These are phyloP conservation scores for Xylaria sp. DNA, from an alignment of 2,329 filamentous ascomycete genomes.

Conservation along the genomic window DNA sequence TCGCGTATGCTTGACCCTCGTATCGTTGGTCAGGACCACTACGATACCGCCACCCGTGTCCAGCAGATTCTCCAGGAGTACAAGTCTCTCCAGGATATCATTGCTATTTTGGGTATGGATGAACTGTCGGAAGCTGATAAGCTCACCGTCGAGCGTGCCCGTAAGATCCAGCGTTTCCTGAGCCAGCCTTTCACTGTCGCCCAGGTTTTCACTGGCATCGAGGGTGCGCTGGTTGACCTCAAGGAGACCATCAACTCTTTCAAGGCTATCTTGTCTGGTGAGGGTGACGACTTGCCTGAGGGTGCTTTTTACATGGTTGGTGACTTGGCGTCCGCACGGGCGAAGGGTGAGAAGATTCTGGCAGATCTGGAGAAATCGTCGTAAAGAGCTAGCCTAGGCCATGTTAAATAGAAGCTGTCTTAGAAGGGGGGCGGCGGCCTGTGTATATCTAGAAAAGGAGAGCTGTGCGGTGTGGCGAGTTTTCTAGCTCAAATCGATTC, in stretches of 20 bases:
- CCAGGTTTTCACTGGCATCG: slow-evolving; percentile 87
- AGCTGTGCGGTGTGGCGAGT: slow-evolving; percentile 56
- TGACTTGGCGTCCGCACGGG: slow-evolving; percentile 89
- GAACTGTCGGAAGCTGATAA: slow-evolving; percentile 99
- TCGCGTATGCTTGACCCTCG: slow-evolving; percentile 99
- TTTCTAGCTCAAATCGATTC: slow-evolving; percentile 66
- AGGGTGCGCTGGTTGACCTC: slow-evolving; percentile 95
- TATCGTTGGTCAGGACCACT: slow-evolving; percentile 98
- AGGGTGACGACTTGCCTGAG: slow-evolving; percentile 96
- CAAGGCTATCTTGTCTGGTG: slow-evolving; percentile 95
- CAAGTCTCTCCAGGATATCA: slow-evolving; percentile 99
- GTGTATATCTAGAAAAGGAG: slow-evolving; percentile 69
- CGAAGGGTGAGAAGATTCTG: slow-evolving; percentile 99
- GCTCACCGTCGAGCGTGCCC: slow-evolving; percentile 99
- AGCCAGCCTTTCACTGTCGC: slow-evolving; percentile 96
- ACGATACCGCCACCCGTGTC: slow-evolving; percentile 91
- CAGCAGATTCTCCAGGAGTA: slow-evolving; percentile 99
- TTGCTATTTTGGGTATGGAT: slow-evolving; percentile 99
- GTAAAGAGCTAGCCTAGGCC: slow-evolving; percentile 53
- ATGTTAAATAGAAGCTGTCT: slow-evolving; percentile 50
- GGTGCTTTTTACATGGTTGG: slow-evolving; percentile 98
- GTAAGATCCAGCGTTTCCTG: slow-evolving; percentile 99
- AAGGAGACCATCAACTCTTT: slow-evolving; percentile 98
- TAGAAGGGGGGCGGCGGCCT: slow-evolving; percentile 53
- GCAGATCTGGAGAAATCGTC: slow-evolving; percentile 82